Conservation (phyloP, 1,139 yeast species). For the Nadsonia starkeyi-henricii region DNA sequence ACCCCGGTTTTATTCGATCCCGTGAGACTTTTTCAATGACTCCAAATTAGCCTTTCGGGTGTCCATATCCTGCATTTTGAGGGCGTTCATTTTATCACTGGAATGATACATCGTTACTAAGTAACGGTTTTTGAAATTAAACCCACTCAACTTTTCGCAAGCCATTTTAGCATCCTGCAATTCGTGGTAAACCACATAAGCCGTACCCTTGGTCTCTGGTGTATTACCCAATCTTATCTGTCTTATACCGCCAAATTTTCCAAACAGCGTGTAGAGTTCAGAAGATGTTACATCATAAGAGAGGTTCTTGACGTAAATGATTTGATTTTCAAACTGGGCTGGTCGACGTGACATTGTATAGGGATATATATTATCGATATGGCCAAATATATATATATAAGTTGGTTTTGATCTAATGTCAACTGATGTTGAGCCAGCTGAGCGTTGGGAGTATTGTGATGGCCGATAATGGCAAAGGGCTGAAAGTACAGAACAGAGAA, state of each 20-base stretch:
- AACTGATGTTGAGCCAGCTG: no score
- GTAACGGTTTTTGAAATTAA: conserved; percentile 46
- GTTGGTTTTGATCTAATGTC: no score
- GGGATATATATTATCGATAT: no score
- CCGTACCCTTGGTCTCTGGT: conserved; percentile 37
- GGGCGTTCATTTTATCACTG: conserved; percentile 26
- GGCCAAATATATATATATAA: no score
- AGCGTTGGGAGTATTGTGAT: no score
- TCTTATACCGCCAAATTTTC: conserved; percentile 41
- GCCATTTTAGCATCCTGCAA: conserved; percentile 37
- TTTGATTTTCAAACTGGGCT: conserved; percentile 14
- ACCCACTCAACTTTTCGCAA: conserved; percentile 42
- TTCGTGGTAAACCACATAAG: conserved; percentile 42
- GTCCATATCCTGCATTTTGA: conserved; percentile 15
- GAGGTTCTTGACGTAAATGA: conserved; percentile 41
- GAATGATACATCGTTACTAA: conserved; percentile 36
- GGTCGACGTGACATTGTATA: not conserved
- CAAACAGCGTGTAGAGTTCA: conserved; percentile 40
- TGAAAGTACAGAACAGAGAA: no score
- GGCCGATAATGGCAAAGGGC: no score
- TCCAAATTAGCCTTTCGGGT: conserved; percentile 16
- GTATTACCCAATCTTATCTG: conserved; percentile 40
- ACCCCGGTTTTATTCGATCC: conserved; percentile 11
- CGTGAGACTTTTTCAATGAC: conserved; percentile 16
- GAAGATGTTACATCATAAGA: conserved; percentile 38